phyloP scores from a whole-genome alignment of 2,329 filamentous ascomycete species.

The Coniochaeta sp. region DNA sequence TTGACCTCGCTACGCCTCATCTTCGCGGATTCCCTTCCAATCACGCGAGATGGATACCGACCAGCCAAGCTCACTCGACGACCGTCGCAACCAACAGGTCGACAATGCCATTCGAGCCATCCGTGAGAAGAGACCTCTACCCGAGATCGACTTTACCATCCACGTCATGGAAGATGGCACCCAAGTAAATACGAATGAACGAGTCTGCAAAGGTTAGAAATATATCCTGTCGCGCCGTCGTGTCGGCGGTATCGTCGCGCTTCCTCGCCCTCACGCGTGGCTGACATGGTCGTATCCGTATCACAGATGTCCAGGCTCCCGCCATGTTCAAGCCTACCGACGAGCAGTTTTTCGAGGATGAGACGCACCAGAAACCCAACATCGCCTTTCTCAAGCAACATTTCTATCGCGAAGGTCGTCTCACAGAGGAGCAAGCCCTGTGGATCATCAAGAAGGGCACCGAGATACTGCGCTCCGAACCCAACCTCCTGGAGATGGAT shows the following conservation, averaged over 20 bases:
- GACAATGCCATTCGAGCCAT: constrained; percentile 91
- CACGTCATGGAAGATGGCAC: constrained; percentile 97
- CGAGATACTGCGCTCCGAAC: constrained; percentile 80
- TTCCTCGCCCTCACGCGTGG: background rate
- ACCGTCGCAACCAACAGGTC: constrained; percentile 54
- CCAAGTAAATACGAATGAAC: constrained; percentile 90
- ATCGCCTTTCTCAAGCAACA: constrained; percentile 95
- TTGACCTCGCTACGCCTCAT: background rate
- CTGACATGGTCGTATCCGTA: constrained; percentile 3
- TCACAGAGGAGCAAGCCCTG: constrained; percentile 95
- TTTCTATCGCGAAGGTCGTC: constrained; percentile 92
- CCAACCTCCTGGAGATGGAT: constrained; percentile 98
- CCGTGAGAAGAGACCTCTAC: constrained; percentile 87
- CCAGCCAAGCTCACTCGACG: constrained; percentile 29
- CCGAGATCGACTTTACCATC: constrained; percentile 97
- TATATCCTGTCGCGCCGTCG: constrained; percentile 5
- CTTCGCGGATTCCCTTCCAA: background rate
- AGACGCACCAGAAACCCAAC: constrained; percentile 81
- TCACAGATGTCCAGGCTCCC: constrained; percentile 88
- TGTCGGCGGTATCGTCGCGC: background rate
- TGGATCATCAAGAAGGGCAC: constrained; percentile 89
- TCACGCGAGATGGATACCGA: constrained; percentile 38
- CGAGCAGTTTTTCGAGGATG: constrained; percentile 88
- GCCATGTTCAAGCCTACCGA: constrained; percentile 88
- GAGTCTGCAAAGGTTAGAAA: constrained; percentile 90